Evolutionary conservation across 2,329 filamentous ascomycete genomes (phyloP).

Genomic region (Diaporthe velutina): DNA sequence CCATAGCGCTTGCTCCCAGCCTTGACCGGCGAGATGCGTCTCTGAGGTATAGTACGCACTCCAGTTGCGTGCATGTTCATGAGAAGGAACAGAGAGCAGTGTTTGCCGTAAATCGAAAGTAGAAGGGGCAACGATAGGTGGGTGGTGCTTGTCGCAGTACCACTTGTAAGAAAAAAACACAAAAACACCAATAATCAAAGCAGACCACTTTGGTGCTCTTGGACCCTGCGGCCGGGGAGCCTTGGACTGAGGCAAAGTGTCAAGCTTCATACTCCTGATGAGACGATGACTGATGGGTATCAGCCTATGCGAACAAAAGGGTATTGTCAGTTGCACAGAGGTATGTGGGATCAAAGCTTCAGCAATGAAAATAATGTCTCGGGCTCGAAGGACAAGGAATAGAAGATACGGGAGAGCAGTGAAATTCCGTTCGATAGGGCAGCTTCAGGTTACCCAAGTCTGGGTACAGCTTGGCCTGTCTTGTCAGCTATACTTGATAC

Average conservation of each 20-base stretch:
- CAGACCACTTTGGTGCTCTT: not conserved
- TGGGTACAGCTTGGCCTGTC: not conserved
- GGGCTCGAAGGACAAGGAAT: not conserved
- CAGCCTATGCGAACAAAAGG: not conserved
- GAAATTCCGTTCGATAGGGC: not conserved
- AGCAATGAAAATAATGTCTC: not conserved
- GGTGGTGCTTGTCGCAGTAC: not conserved
- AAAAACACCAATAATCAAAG: not conserved
- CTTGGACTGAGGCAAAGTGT: not conserved
- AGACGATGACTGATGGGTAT: not conserved
- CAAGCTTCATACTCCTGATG: not conserved
- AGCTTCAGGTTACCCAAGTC: not conserved
- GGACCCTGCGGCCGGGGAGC: not conserved
- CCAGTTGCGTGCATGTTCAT: constrained; percentile 1
- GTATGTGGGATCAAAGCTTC: not conserved
- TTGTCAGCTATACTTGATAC: not conserved
- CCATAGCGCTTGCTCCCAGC: not conserved
- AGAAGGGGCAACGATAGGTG: not conserved
- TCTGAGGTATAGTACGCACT: not conserved
- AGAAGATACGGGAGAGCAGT: not conserved
- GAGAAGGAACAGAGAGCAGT: not conserved
- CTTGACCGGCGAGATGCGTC: not conserved
- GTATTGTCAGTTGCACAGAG: not conserved
- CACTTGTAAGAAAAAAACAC: not conserved
- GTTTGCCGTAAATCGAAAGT: not conserved